Conservation (phyloP, 257 asterid genomes). For the Capsicum chinense region DNA sequence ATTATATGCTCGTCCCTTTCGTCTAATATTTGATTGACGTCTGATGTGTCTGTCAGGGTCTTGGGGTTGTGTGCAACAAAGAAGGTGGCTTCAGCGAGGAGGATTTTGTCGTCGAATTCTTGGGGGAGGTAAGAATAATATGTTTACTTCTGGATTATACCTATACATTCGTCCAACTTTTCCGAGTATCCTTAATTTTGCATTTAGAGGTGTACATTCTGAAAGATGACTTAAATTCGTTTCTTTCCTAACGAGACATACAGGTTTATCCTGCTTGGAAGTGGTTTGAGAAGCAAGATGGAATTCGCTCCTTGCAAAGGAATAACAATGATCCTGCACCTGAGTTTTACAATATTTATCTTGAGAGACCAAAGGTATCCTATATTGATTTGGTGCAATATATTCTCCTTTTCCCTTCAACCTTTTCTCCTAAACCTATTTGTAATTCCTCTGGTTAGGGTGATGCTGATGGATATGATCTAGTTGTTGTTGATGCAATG, state of each 20-base stretch:
- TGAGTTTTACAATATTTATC: slow-evolving; percentile 94
- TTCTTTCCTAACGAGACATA: slow-evolving; percentile 26
- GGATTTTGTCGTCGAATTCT: slow-evolving; percentile 95
- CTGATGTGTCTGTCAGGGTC: slow-evolving; percentile 65
- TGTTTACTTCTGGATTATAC: background rate
- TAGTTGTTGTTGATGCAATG: slow-evolving; percentile 99
- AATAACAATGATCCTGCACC: slow-evolving; percentile 94
- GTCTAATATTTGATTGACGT: slow-evolving; percentile 31
- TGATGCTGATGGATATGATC: slow-evolving; percentile 99
- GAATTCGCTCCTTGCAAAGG: slow-evolving; percentile 93
- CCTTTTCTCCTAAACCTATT: slow-evolving; percentile 31
- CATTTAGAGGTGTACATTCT: background rate
- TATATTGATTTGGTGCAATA: slow-evolving; percentile 27
- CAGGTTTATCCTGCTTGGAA: slow-evolving; percentile 99
- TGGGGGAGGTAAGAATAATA: slow-evolving; percentile 82
- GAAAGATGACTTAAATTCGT: background rate
- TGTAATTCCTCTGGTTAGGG: slow-evolving; percentile 63
- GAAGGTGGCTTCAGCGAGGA: slow-evolving; percentile 91
- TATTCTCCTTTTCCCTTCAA: background rate
- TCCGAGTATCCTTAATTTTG: background rate
- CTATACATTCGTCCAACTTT: background rate
- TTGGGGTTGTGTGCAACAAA: slow-evolving; percentile 98
- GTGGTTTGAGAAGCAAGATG: slow-evolving; percentile 99
- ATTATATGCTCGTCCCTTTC: slow-evolving; percentile 5
- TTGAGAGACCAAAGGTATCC: slow-evolving; percentile 97